Percentiles rank a stretch among this genome's conserved stretches.
Conservation (phyloP, 1,139 yeast species). For the Geotrichum phurueaensis region DNA sequence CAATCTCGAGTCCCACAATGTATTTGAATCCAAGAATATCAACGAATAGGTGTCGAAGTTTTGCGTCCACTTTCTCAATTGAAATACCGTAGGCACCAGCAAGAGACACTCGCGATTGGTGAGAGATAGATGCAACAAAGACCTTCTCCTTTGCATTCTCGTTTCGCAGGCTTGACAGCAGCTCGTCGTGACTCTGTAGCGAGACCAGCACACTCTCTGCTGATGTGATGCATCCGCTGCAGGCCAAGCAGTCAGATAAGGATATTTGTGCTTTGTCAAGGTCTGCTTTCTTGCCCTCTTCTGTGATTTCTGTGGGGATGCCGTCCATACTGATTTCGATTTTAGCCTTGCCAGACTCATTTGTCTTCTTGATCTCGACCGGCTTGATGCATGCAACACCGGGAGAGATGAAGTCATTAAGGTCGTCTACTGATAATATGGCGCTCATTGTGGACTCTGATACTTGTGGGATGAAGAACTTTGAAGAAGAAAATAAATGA, state of each 20-base stretch:
- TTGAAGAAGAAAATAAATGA: not conserved
- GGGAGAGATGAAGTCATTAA: slow-evolving; percentile 91
- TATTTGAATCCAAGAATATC: slow-evolving; percentile 61
- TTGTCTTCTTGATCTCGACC: slow-evolving; percentile 43
- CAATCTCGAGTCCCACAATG: slow-evolving; percentile 80
- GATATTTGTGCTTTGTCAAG: slow-evolving; percentile 83
- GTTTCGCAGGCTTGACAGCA: slow-evolving; percentile 51
- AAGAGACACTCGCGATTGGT: slow-evolving; percentile 77
- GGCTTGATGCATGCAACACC: slow-evolving; percentile 95
- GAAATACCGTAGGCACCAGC: slow-evolving; percentile 59
- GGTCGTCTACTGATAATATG: slow-evolving; percentile 75
- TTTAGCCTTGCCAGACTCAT: slow-evolving; percentile 44
- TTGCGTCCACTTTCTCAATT: slow-evolving; percentile 54
- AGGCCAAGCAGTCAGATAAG: slow-evolving; percentile 87
- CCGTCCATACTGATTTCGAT: slow-evolving; percentile 64
- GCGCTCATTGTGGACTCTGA: slow-evolving; percentile 58
- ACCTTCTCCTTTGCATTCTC: slow-evolving; percentile 32
- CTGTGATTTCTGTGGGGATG: slow-evolving; percentile 61
- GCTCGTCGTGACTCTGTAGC: slow-evolving; percentile 79
- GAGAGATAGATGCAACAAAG: slow-evolving; percentile 77
- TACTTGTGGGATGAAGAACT: not conserved
- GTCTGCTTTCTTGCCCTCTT: slow-evolving; percentile 48
- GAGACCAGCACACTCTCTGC: slow-evolving; percentile 92
- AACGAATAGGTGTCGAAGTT: slow-evolving; percentile 53
- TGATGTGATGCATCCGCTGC: slow-evolving; percentile 95